Percentiles rank a stretch among this genome's conserved stretches.
Conservation (phyloP, 1,139 yeast species). For the Kurtzmaniella quercitrusa region DNA sequence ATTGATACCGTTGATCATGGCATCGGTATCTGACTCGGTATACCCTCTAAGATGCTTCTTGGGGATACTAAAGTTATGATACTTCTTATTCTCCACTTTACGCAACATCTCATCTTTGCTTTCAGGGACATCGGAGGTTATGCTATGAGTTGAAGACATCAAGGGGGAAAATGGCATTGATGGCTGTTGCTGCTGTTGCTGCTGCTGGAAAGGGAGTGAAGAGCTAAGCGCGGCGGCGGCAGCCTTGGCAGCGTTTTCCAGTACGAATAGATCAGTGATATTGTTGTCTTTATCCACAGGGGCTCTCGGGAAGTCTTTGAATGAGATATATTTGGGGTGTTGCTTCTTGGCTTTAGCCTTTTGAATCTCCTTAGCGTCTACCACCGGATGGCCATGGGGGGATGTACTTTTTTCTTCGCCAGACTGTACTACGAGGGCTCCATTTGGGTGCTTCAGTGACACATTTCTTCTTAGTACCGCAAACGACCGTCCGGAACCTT, state of each 20-base stretch:
- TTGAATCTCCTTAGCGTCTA: slow-evolving; percentile 1
- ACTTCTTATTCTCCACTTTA: slow-evolving; percentile 8
- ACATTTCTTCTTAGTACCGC: slow-evolving; percentile 1
- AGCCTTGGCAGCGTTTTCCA: background rate
- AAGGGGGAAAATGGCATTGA: background rate
- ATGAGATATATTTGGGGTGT: slow-evolving; percentile 18
- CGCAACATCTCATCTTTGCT: slow-evolving; percentile 3
- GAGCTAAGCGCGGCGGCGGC: too few relatives aligned
- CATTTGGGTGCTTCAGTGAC: slow-evolving; percentile 7
- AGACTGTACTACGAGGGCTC: slow-evolving; percentile 1
- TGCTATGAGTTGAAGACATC: background rate
- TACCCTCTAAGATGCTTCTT: slow-evolving; percentile 23
- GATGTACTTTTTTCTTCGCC: slow-evolving; percentile 4
- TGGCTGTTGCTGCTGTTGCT: background rate
- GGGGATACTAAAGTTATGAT: slow-evolving; percentile 28
- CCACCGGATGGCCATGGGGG: slow-evolving; percentile 6
- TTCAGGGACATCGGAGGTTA: background rate
- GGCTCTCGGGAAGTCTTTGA: slow-evolving; percentile 28
- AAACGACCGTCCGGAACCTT: background rate
- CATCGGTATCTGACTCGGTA: slow-evolving; percentile 20
- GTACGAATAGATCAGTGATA: background rate
- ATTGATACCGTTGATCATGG: slow-evolving; percentile 22
- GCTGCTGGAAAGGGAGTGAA: background rate
- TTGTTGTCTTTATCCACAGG: slow-evolving; percentile 9
- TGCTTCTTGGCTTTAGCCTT: slow-evolving; percentile 1